Evolutionary conservation across 2,329 filamentous ascomycete species (phyloP), one percentile per base, ranked within the genome.

Genomic region (Acephala macrosclerotiorum): DNA sequence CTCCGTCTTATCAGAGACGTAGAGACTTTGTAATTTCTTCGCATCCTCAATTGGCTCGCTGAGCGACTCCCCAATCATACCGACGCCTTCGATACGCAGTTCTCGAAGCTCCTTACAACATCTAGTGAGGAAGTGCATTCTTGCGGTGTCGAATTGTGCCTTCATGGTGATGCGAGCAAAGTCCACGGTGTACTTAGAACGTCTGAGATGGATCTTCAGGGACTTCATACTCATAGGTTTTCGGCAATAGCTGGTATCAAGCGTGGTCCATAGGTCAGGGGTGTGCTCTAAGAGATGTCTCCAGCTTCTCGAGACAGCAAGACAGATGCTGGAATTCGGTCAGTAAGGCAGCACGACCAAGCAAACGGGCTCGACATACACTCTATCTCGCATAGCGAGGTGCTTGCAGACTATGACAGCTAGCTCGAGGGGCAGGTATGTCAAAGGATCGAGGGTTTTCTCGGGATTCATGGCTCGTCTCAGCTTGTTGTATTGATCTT

Each of bases 391-490:
- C 63, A 75, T 73, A 1, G 60, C 57, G 12, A 78, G 70, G 60
- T 74, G 40, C n/a, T 70, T 59, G 16, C 71, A 70, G 12, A 78
- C 62, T 69, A 77, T 76, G 56, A 73, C 58, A 51, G 67, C 73
- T n/a, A 79, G 33, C 61, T 79, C 77, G 9, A 73, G 29, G 8
- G 77, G 77, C 33, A 79, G 70, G 55, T 70, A 72, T 3, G 67
- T 51, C 20, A 79, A 63, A 22, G 76, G 76, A 61, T 79, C 76
- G n/a, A 68, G 66, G 25, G 59, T 66, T 58, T 72, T 75, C 14
- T 63, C 62, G 25, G 72, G 72, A 16, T 71, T 65, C 53, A 71
- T 65, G 25, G 67, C 68, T 38, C 67, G 58, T 51, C 67, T 66
- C 20, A 79, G 57, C 61, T 75, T 76, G 45, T 74, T 70, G 60